Evolutionary conservation across 768 basidiomycete genomes (phyloP).

Genomic region (Agrocybe pediades): DNA sequence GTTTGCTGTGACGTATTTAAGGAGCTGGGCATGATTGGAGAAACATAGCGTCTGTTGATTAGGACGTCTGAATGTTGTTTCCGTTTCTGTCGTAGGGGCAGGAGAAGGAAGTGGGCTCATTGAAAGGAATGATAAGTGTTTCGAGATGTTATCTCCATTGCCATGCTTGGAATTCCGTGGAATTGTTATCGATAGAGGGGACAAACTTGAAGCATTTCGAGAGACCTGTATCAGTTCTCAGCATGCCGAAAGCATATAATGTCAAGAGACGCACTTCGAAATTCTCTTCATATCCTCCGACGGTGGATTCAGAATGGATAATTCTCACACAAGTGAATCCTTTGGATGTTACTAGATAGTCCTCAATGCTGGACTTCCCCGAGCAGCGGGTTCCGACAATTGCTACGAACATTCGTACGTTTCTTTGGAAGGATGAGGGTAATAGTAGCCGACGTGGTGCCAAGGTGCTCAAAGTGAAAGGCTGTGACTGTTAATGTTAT

Average conservation of each 20-base stretch:
- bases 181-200: neutral
- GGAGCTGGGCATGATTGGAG: constrained; percentile 49
- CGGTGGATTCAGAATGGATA: constrained; percentile 17
- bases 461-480: neutral
- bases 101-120: constrained; percentile 35
- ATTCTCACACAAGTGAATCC: constrained; percentile 58
- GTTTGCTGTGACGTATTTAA: constrained; percentile 75
- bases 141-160: constrained; percentile 15
- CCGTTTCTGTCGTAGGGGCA: constrained; percentile 19
- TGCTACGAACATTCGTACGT: constrained; percentile 59
- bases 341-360: constrained; percentile 59
- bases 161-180: constrained; percentile 9
- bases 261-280: constrained; percentile 15
- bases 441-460: neutral
- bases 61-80: constrained; percentile 5
- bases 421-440: neutral
- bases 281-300: constrained; percentile 17
- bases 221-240: constrained; percentile 1
- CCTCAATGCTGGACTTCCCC: constrained; percentile 60
- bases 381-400: constrained; percentile 65
- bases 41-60: constrained; percentile 36
- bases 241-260: neutral
- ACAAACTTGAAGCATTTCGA: neutral
- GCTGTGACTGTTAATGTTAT: neutral
- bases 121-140: constrained; percentile 42